Evolutionary conservation across 2,329 filamentous ascomycete species (phyloP).

Genomic region (Exophiala spinifera): DNA sequence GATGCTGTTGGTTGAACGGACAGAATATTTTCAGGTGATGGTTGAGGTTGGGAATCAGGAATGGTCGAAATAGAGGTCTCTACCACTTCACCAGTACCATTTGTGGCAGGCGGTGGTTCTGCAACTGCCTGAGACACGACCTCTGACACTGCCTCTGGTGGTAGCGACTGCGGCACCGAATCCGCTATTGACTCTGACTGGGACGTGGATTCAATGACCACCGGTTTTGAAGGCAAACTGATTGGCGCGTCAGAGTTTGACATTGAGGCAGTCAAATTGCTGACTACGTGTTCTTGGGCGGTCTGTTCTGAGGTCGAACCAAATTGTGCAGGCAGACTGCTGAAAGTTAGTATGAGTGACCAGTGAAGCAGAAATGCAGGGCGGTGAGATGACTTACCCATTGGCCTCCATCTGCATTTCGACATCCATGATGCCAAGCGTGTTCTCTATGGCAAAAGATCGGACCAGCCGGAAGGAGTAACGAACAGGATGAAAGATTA

Average conservation of each 20-base stretch:
- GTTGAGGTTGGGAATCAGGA: conserved; percentile 22
- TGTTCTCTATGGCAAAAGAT: conserved; percentile 8
- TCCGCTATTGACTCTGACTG: conserved; percentile 5
- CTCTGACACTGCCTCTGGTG: conserved; percentile 7
- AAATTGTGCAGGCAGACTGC: conserved; percentile 28
- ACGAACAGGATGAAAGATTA: conserved; percentile 9
- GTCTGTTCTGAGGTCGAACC: conserved; percentile 25
- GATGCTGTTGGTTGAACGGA: conserved; percentile 2
- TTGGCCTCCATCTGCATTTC: conserved; percentile 29
- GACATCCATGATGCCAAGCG: conserved; percentile 28
- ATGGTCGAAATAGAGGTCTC: conserved; percentile 4
- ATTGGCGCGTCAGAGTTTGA: conserved; percentile 26
- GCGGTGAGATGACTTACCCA: conserved; percentile 22
- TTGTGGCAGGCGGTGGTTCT: conserved; percentile 6
- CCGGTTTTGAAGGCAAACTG: conserved; percentile 8
- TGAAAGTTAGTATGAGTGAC: conserved; percentile 13
- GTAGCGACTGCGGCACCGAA: conserved; percentile 3
- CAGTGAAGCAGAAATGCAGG: background rate
- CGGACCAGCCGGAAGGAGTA: conserved; percentile 23
- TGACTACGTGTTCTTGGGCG: conserved; percentile 20
- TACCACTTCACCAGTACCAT: conserved; percentile 9
- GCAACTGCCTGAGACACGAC: conserved; percentile 7
- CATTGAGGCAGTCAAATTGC: conserved; percentile 26
- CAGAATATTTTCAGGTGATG: conserved; percentile 4
- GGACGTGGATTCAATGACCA: conserved; percentile 3